Base-by-base conservation (phyloP, 495 filamentous ascomycete species). In the Aspergillus biplanus region DNA sequence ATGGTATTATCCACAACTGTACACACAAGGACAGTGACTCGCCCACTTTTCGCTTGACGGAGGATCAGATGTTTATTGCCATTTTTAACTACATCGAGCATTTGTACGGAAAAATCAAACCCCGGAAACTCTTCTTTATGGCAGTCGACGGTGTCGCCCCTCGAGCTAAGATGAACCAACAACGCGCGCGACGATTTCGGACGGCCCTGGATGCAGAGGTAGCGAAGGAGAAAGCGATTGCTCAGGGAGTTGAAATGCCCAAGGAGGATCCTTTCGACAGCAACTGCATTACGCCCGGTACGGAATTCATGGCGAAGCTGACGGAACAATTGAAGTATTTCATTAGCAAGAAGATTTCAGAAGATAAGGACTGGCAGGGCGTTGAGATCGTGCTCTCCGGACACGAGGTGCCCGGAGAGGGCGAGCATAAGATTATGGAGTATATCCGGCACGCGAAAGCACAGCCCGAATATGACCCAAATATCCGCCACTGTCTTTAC, bases 61-160 rank as follows among this genome's bases (percentile, higher is more conserved):
- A 99, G 73, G 96, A 98, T 72, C 89, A 97, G 75, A 97, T 97
- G 93, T 98, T 98, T 75, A 97, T 98, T 64, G 90, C 91, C 27
- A 99, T 99, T 63, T 99, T 99, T 85, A 98, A 98, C 78, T 99
- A 99, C 73, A 98, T 99, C 65, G 96, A 99, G 76, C 96, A 99
- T 81, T 79, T 99, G 9, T 99, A 96, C 69, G 93, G 93, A 55
- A 98, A 97, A 78, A 99, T 99, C 65, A 97, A 97, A 74, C 96
- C 96, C 3, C 93, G 96, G 78, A 87, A 97, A 79, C 84, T 99
- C 12, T 99, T 99, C 76, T 99, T 97, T 79, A 97, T 99, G 96
- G 96, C 96, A 9, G 92, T 99, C 58, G 96, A 99, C 71, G 95
- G 95, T 61, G 96, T 99, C 56, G 96, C 96, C 15, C 96, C 96